A percentile compares a stretch with the other conserved stretches of the same genome.
phyloP scores from a whole-genome alignment of 176 grass and related monocot genomes.

The Calamus simplicifolius region DNA sequence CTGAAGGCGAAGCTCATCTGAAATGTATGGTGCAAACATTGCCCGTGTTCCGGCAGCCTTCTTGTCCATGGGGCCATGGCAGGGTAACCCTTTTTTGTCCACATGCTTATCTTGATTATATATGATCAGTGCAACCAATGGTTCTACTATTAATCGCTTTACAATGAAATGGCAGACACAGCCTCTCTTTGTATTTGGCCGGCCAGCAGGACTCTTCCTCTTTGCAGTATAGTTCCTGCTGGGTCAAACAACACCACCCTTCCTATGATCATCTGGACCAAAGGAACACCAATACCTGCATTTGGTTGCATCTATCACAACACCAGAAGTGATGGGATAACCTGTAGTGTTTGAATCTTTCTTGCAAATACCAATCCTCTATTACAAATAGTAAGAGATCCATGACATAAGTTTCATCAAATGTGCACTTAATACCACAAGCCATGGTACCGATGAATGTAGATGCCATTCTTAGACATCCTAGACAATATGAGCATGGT shows the following conservation, averaged over 20 bases:
- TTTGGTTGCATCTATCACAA: neutral
- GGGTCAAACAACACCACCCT: slow-evolving; percentile 59
- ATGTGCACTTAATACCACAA: too few relatives aligned
- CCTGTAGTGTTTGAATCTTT: too few relatives aligned
- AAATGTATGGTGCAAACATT: slow-evolving; percentile 91
- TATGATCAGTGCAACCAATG: slow-evolving; percentile 84
- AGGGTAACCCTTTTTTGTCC: slow-evolving; percentile 78
- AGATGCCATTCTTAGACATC: too few relatives aligned
- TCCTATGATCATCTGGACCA: slow-evolving; percentile 88
- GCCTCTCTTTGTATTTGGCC: slow-evolving; percentile 94
- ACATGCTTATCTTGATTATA: slow-evolving; percentile 97
- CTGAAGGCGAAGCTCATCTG: slow-evolving; percentile 76
- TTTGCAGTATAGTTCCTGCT: slow-evolving; percentile 60
- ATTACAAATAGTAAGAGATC: too few relatives aligned
- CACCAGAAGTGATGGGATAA: too few relatives aligned
- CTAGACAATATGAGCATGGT: too few relatives aligned
- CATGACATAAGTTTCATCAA: too few relatives aligned
- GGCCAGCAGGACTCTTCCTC: slow-evolving; percentile 79
- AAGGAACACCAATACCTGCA: slow-evolving; percentile 99
- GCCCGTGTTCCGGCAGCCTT: slow-evolving; percentile 79
- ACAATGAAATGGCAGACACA: slow-evolving; percentile 99
- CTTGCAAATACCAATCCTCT: too few relatives aligned
- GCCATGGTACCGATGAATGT: too few relatives aligned
- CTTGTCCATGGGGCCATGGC: slow-evolving; percentile 87
- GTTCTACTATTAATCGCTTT: slow-evolving; percentile 88